Base-by-base conservation (phyloP, 129 eudicot genomes). In the Flaveria sonorensis region DNA sequence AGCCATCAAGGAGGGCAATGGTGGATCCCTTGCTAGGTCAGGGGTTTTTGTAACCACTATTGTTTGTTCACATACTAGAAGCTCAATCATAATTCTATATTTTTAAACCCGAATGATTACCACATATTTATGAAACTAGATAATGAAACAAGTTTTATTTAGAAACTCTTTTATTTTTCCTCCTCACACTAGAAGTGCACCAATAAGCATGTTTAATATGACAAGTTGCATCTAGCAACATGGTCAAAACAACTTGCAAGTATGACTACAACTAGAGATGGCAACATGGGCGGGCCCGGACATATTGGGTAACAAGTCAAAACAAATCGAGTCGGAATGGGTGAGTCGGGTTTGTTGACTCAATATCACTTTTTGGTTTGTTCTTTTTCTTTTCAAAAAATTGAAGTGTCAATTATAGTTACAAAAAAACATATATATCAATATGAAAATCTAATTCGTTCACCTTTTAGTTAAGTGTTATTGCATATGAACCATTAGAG, bases 221-320 rank as follows among this genome's bases (percentile, higher is more conserved):
- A 65, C 50, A 18, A 19, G 30, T 18, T 68, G 56, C 73, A 40
- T 68, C 56, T 68, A 66, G 73, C 73, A 18, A 45, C 56, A 43
- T 21, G 19, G 51, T 32, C 56, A 43, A 68, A 68, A 20, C 56
- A 68, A 21, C n/a, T 66, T 66, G 69, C 71, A 66, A n/a, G 50
- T 40, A 66, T 24, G 42, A 18, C 71, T 10, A 23, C 30, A 40
- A 39, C 71, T 60, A 60, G 67, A 60, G 36, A 26, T 24, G 40
- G n/a, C 67, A 60, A 63, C 39, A 60, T 60, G 46, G 46, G 21
- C 13, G 1, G 4, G 4, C 66, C 66, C 0, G 13, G n/a, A 36
- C n/a, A 23, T 36, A 60, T 60, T 60, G 39, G 66, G 64, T 20
- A 21, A 21, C 64, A 19, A 28, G 64, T 21, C 61, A 57, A 57